phyloP scores from a whole-genome alignment of 768 basidiomycete species.

The Lactarius trivialis region DNA sequence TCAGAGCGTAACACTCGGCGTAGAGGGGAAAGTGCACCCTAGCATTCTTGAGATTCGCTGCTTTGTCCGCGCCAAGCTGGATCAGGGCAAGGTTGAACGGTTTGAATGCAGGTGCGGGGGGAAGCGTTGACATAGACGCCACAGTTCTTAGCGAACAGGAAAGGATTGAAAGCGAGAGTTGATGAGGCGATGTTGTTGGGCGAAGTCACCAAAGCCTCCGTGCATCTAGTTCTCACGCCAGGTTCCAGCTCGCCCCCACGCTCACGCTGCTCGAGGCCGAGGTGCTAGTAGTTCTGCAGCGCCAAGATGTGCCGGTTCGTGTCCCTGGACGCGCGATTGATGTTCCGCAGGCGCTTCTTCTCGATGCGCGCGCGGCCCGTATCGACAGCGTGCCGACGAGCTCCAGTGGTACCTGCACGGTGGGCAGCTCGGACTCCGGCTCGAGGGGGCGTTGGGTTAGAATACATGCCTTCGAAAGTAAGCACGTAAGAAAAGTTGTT shows the following conservation, averaged over 20 bases:
- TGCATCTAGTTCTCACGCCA: too few species aligned
- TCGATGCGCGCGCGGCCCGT: constrained; percentile 51
- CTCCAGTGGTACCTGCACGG: constrained; percentile 56
- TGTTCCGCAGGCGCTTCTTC: constrained; percentile 56
- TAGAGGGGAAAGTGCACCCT: constrained; percentile 73
- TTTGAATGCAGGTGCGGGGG: constrained; percentile 41
- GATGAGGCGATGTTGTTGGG: neutral
- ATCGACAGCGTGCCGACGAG: constrained; percentile 68
- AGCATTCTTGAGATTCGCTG: constrained; percentile 77
- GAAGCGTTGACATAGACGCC: constrained; percentile 4
- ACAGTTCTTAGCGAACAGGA: neutral
- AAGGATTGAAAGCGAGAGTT: too few species aligned
- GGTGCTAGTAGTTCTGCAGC: constrained; percentile 38
- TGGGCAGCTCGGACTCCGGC: constrained; percentile 55
- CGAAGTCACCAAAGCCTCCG: constrained; percentile 6
- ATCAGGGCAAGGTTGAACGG: constrained; percentile 84
- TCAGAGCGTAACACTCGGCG: too few species aligned
- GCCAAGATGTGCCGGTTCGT: constrained; percentile 46
- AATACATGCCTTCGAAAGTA: constrained; percentile 47
- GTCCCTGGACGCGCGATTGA: constrained; percentile 60
- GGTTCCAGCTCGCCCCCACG: constrained; percentile 50
- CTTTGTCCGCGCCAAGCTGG: constrained; percentile 81
- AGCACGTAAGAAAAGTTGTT: too few species aligned
- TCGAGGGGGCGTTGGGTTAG: constrained; percentile 78
- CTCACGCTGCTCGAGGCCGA: constrained; percentile 30